Percentiles rank a stretch among this genome's conserved stretches.
These are phyloP conservation scores for Rhizopogon vesiculosus DNA, from an alignment of 768 basidiomycete genomes.

Conservation along the genomic window DNA sequence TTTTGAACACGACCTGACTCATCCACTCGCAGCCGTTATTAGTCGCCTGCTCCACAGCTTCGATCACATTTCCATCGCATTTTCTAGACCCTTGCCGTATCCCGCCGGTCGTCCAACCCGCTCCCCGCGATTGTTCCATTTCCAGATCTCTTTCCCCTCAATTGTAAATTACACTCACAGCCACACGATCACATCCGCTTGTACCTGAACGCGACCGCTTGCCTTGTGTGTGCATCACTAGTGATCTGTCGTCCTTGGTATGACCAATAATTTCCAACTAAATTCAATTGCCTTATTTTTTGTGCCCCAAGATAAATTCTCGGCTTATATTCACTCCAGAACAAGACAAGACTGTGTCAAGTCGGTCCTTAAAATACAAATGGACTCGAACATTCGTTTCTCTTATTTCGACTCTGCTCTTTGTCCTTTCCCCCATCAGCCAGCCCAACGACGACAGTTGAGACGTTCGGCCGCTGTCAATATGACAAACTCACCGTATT, in stretches of 20 bases:
- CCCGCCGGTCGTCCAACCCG: constrained; percentile 6
- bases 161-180: constrained; percentile 28
- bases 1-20: constrained; percentile 10
- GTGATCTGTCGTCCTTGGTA: constrained; percentile 23
- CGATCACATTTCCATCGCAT: background rate
- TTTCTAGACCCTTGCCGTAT: background rate
- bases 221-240: constrained; percentile 27
- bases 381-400: constrained; percentile 14
- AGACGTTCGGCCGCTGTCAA: constrained; percentile 10
- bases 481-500: constrained; percentile 22
- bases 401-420: constrained; percentile 18
- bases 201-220: constrained; percentile 25
- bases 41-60: background rate
- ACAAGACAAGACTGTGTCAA: constrained; percentile 4
- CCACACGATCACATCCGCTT: constrained; percentile 27
- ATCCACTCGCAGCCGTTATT: background rate
- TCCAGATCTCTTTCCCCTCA: constrained; percentile 12
- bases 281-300: constrained; percentile 23
- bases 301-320: constrained; percentile 19
- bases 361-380: constrained; percentile 25
- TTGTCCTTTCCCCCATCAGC: constrained; percentile 6
- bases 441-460: constrained; percentile 3
- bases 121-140: constrained; percentile 14
- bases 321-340: constrained; percentile 5
- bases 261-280: constrained; percentile 31